Conservation (phyloP, 2,329 filamentous ascomycete species). For the Alternaria burnsii region DNA sequence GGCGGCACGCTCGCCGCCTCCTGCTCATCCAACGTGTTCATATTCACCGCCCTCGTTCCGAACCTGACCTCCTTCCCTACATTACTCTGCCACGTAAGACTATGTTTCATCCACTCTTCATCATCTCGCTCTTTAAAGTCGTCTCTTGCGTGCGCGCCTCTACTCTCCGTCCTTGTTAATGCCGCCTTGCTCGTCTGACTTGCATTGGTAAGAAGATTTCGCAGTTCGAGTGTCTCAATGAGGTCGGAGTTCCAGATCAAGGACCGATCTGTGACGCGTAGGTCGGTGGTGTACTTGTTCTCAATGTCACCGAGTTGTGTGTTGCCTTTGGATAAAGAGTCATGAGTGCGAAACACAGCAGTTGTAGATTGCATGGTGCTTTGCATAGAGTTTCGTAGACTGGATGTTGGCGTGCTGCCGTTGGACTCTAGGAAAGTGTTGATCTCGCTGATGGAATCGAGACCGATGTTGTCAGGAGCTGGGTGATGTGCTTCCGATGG, state of each 20-base stretch:
- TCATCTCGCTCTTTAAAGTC: slow-evolving; percentile 57
- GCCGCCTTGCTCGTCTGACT: slow-evolving; percentile 58
- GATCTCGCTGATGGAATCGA: slow-evolving; percentile 46
- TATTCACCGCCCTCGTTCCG: slow-evolving; percentile 54
- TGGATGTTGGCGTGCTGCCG: slow-evolving; percentile 50
- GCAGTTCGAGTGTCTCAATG: slow-evolving; percentile 58
- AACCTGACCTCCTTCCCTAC: slow-evolving; percentile 53
- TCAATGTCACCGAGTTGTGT: slow-evolving; percentile 47
- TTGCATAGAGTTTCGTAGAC: slow-evolving; percentile 56
- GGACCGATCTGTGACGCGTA: slow-evolving; percentile 54
- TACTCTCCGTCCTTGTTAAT: slow-evolving; percentile 54
- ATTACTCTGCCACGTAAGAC: slow-evolving; percentile 56
- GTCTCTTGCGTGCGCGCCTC: slow-evolving; percentile 59
- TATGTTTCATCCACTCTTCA: slow-evolving; percentile 58
- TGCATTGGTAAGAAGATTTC: slow-evolving; percentile 59
- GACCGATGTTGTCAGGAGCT: slow-evolving; percentile 47
- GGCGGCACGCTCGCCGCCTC: slow-evolving; percentile 54
- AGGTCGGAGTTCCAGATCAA: slow-evolving; percentile 62
- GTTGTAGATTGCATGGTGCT: slow-evolving; percentile 58
- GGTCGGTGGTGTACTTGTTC: slow-evolving; percentile 44
- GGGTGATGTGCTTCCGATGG: slow-evolving; percentile 48
- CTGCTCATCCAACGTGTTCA: slow-evolving; percentile 56
- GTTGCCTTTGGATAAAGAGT: slow-evolving; percentile 49
- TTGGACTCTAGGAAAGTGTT: slow-evolving; percentile 48
- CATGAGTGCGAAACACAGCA: slow-evolving; percentile 57